A percentile compares a stretch with the other conserved stretches of the same genome.
phyloP scores from a whole-genome alignment of 23 red algal genomes.

The Chondrus crispus region DNA sequence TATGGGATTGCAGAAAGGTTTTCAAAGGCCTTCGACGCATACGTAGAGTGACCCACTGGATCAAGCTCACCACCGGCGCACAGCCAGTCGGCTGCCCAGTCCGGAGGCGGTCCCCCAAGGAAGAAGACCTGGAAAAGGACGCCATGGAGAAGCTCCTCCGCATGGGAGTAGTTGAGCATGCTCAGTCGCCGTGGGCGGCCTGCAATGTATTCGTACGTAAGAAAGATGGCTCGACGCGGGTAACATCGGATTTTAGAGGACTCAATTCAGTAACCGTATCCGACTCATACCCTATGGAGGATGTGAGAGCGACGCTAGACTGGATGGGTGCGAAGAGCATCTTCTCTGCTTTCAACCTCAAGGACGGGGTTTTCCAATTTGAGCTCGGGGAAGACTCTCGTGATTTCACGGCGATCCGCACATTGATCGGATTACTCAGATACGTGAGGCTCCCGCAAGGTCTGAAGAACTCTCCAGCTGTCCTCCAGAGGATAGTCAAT shows the following conservation, averaged over 20 bases:
- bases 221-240: not conserved
- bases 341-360: not conserved
- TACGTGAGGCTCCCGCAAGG: not conserved
- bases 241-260: not conserved
- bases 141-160: not conserved
- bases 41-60: not conserved
- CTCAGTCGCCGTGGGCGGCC: not conserved
- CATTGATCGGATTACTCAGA: not conserved
- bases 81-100: not conserved
- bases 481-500: not conserved
- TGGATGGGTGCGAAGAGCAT: not conserved
- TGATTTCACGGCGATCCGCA: not conserved
- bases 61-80: not conserved
- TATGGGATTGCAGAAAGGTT: not conserved
- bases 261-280: not conserved
- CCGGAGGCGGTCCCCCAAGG: not conserved
- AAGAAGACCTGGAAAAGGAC: not conserved
- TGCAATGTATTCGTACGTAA: conserved; percentile 6
- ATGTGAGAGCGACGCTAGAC: not conserved
- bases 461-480: not conserved
- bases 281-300: not conserved
- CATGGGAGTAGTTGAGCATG: not conserved
- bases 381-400: not conserved
- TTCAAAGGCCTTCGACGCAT: conserved; percentile 8
- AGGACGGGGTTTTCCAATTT: not conserved